These are phyloP conservation scores for Ogataea corticis DNA, from an alignment of 805 yeast species.

Conservation along the genomic window DNA sequence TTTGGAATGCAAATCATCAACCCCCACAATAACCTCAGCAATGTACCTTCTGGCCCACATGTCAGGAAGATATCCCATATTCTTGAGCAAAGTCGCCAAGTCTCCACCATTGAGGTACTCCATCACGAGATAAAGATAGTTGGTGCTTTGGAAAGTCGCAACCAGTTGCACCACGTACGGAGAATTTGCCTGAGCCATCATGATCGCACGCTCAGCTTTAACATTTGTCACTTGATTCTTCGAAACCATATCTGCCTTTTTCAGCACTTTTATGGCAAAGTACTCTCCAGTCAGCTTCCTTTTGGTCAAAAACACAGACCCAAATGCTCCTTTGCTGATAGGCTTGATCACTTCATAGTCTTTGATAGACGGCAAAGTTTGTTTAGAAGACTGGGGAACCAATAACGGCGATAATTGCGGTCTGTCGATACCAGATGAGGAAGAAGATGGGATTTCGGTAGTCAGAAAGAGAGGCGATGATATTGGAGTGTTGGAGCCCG, in stretches of 20 bases:
- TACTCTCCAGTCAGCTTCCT: slow-evolving; percentile 88
- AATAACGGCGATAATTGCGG: slow-evolving; percentile 82
- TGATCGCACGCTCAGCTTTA: slow-evolving; percentile 92
- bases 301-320: slow-evolving; percentile 86
- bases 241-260: slow-evolving; percentile 93
- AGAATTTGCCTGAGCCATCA: slow-evolving; percentile 94
- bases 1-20: slow-evolving; percentile 80
- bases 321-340: slow-evolving; percentile 96
- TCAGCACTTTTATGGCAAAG: slow-evolving; percentile 89
- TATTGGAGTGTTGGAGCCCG: slow-evolving; percentile 44
- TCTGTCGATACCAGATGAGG: slow-evolving; percentile 36
- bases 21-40: slow-evolving; percentile 89
- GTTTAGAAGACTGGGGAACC: slow-evolving; percentile 60
- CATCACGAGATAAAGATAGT: slow-evolving; percentile 90
- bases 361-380: slow-evolving; percentile 66
- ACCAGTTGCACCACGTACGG: slow-evolving; percentile 90
- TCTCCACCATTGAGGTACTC: slow-evolving; percentile 97
- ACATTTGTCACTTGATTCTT: slow-evolving; percentile 96
- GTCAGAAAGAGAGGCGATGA: slow-evolving; percentile 60
- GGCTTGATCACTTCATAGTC: slow-evolving; percentile 93
- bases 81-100: slow-evolving; percentile 79
- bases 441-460: slow-evolving; percentile 37
- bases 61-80: slow-evolving; percentile 80
- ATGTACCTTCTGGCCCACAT: slow-evolving; percentile 84
- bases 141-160: slow-evolving; percentile 85